These are phyloP conservation scores for Suillus ampliporus DNA, from an alignment of 768 basidiomycete species.

Conservation along the genomic window DNA sequence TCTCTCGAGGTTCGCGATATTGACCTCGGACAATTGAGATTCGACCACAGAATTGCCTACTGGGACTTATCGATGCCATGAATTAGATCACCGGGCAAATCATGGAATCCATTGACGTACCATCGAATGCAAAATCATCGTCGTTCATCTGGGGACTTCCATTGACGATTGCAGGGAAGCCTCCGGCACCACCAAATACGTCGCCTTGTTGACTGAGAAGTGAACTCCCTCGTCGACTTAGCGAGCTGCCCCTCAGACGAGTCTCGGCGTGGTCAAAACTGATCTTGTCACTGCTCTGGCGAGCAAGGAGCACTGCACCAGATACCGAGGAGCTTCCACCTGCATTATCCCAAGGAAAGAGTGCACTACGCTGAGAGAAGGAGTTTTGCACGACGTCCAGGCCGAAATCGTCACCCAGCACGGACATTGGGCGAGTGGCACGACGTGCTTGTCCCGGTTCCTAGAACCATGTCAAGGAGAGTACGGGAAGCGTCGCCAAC, in stretches of 20 bases:
- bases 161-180: slow-evolving; percentile 57
- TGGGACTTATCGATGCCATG: slow-evolving; percentile 31
- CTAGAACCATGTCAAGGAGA: slow-evolving; percentile 44
- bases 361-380: slow-evolving; percentile 66
- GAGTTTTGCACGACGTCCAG: slow-evolving; percentile 48
- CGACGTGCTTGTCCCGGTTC: slow-evolving; percentile 87
- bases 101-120: slow-evolving; percentile 40
- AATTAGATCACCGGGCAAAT: slow-evolving; percentile 12
- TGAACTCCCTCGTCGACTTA: slow-evolving; percentile 64
- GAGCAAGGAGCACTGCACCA: slow-evolving; percentile 40
- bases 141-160: slow-evolving; percentile 47
- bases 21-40: slow-evolving; percentile 60
- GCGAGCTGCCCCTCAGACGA: slow-evolving; percentile 57
- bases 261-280: slow-evolving; percentile 59
- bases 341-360: slow-evolving; percentile 88
- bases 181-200: slow-evolving; percentile 47
- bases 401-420: slow-evolving; percentile 55
- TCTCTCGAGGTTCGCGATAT: slow-evolving; percentile 67
- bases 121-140: slow-evolving; percentile 72
- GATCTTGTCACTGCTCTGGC: slow-evolving; percentile 48
- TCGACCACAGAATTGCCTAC: slow-evolving; percentile 41
- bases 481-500: background rate
- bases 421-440: slow-evolving; percentile 61
- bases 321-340: slow-evolving; percentile 63
- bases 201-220: slow-evolving; percentile 52